phyloP scores from a whole-genome alignment of 148 eudicot species.

The Rhododendron kiyosumense region DNA sequence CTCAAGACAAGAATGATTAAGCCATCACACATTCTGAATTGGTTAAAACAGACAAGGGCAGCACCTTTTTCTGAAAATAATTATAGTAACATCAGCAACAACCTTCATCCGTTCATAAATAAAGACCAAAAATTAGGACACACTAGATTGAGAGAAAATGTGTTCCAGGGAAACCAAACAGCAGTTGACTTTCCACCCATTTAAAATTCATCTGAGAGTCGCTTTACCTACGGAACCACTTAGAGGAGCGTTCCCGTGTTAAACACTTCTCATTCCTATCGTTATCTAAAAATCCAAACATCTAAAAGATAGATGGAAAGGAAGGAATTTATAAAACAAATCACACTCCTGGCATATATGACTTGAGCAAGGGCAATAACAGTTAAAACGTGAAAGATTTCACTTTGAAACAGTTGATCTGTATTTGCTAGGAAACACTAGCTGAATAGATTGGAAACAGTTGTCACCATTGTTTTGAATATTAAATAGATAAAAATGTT shows the following conservation, averaged over 20 bases:
- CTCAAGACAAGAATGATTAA: neutral
- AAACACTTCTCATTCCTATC: neutral
- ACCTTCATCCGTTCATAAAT: neutral
- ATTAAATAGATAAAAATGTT: neutral
- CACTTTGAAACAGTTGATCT: neutral
- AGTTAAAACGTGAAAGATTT: neutral
- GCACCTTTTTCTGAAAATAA: neutral
- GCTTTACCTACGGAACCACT: neutral
- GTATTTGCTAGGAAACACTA: neutral
- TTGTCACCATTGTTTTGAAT: neutral
- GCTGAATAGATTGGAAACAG: neutral
- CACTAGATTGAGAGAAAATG: neutral
- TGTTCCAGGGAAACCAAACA: neutral
- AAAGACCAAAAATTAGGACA: neutral
- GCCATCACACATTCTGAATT: neutral
- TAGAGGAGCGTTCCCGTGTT: neutral
- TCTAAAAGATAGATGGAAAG: neutral
- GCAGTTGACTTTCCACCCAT: neutral
- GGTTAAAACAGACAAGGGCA: neutral
- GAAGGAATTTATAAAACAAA: neutral
- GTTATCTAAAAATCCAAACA: neutral
- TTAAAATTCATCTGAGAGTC: neutral
- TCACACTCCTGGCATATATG: neutral
- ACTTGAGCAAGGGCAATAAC: neutral
- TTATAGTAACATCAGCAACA: neutral